Conservation (phyloP, 768 basidiomycete species). For the Trametes sanguinea region DNA sequence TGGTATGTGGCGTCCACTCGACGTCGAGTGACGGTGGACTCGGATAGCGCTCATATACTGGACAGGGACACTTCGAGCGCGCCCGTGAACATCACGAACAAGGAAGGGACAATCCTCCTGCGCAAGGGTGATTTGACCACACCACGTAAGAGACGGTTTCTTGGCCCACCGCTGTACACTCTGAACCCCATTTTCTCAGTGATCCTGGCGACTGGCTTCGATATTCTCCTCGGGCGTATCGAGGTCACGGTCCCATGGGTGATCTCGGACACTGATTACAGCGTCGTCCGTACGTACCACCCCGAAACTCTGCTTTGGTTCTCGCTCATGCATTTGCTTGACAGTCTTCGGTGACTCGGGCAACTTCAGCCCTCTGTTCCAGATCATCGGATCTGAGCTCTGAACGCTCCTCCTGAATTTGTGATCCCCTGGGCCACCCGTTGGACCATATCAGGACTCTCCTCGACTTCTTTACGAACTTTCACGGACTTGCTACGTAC, state of each 20-base stretch:
- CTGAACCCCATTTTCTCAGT: constrained; percentile 17
- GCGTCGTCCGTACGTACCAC: constrained; percentile 40
- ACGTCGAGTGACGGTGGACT: neutral
- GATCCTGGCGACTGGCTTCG: constrained; percentile 37
- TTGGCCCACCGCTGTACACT: neutral
- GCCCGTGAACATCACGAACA: constrained; percentile 43
- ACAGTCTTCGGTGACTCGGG: constrained; percentile 52
- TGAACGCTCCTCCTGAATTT: neutral
- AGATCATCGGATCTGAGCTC: constrained; percentile 25
- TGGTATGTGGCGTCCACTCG: constrained; percentile 6
- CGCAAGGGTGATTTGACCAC: constrained; percentile 31
- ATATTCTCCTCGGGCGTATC: constrained; percentile 36
- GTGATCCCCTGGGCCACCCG: neutral
- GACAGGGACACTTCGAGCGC: constrained; percentile 35
- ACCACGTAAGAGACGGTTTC: constrained; percentile 24
- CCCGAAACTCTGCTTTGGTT: neutral
- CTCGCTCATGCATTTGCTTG: neutral
- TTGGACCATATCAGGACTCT: neutral
- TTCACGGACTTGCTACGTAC: neutral
- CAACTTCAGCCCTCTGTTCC: constrained; percentile 42
- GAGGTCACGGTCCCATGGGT: constrained; percentile 39
- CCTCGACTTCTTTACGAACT: neutral
- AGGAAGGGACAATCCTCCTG: constrained; percentile 17
- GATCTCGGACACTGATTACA: constrained; percentile 31
- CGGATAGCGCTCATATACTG: neutral